phyloP scores from a whole-genome alignment of 305 asterid genomes.

The Fraxinus nigra region DNA sequence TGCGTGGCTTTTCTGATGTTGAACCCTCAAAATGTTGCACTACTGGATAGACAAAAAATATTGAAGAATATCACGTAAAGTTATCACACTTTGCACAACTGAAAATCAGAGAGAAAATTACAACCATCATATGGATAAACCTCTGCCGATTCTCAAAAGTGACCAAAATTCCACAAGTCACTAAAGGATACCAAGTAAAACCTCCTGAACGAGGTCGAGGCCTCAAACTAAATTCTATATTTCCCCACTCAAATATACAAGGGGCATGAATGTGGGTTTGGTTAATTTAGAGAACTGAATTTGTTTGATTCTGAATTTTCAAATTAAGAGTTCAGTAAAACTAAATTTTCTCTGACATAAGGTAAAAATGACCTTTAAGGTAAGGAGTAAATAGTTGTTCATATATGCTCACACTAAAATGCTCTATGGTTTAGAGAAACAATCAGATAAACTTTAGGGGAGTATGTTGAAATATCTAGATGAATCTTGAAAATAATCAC shows the following conservation, averaged over 20 bases:
- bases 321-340: background rate
- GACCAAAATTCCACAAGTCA: background rate
- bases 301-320: background rate
- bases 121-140: background rate
- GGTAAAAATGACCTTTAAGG: background rate
- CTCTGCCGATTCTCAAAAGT: background rate
- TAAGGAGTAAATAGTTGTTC: background rate
- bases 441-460: background rate
- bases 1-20: slow-evolving; percentile 10
- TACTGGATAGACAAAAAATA: slow-evolving; percentile 19
- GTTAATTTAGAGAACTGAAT: background rate
- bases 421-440: background rate
- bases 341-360: background rate
- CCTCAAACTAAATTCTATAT: background rate
- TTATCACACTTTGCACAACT: background rate
- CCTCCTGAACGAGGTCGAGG: background rate
- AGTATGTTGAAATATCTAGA: background rate
- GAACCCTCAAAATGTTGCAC: slow-evolving; percentile 30
- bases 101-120: background rate
- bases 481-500: background rate
- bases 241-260: background rate
- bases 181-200: background rate
- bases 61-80: background rate
- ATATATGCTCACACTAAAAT: background rate
- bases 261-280: background rate